Evolutionary conservation across 805 yeast species (phyloP), one percentile per base, ranked within the genome.

Genomic region (Pichia deserticola): DNA sequence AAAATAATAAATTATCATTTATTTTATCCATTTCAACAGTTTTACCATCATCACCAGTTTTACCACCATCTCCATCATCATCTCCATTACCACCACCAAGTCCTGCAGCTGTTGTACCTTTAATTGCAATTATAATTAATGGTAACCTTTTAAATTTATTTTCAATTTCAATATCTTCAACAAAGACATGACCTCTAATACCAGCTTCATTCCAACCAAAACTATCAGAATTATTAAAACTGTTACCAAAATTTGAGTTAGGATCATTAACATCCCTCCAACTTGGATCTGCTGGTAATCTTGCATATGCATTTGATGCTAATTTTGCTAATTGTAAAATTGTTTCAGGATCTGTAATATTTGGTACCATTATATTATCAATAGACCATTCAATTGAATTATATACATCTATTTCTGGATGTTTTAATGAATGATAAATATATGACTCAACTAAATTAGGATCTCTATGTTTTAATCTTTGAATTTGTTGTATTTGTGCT

Each of bases 131-230:
- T 1, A 93, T 84, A 13, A 88, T 87, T 7, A 51, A 39, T 10
- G 59, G 59, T 1, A 44, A n/a, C 25, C 45, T 30, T 0, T 76
- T 68, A 9, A 75, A 63, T 3, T 81, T 75, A 27, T 28, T 9
- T 10, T 71, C 69, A 5, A 44, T 9, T 30, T 30, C 45, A 7
- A 37, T 10, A n/a, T 51, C 20, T 45, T 78, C 75, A 8, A 80
- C 82, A 67, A 93, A 93, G 0, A 93, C 80, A 63, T 93, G 97
- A 3, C 99, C 99, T 41, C 99, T 73, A 3, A 93, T 67, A 0
- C 97, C 97, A 53, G 78, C 81, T 9, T 73, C 82, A 54, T 80
- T 77, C 99, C 98, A 93, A 3, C 98, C 98, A 63, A 84, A 84
- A 15, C 82, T 79, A n/a, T 69, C 71, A 40, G 77, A 65, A 32